Conservation (phyloP, 1,284 basidiomycete genomes). For the Melanopsichium pennsylvanicum region DNA sequence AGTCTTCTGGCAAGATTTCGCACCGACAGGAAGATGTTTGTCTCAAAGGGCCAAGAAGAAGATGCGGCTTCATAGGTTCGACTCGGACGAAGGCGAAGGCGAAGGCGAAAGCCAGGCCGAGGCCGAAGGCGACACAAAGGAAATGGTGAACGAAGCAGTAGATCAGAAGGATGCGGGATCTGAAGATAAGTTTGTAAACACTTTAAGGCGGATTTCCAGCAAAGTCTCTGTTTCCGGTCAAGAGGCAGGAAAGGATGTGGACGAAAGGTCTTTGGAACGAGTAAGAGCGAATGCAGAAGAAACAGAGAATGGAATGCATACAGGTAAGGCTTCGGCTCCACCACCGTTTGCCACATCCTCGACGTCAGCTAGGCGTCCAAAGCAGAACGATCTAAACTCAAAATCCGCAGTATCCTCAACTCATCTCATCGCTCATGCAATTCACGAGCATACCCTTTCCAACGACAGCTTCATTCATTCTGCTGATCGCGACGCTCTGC, state of each 20-base stretch:
- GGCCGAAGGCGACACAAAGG: neutral
- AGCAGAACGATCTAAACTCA: neutral
- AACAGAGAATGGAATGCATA: no score
- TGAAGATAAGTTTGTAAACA: no score
- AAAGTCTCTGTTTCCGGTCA: constrained; percentile 12
- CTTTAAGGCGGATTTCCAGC: no score
- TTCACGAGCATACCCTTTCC: constrained; percentile 7
- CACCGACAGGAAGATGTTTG: neutral
- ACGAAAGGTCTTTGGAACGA: no score
- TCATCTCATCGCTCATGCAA: constrained; percentile 8
- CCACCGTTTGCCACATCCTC: neutral
- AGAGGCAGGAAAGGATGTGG: no score
- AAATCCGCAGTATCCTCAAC: constrained; percentile 1
- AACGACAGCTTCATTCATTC: neutral
- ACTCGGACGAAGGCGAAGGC: constrained; percentile 5
- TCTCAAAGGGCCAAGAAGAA: constrained; percentile 1
- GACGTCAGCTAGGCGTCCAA: neutral
- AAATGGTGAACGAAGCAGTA: no score
- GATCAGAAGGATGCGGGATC: no score
- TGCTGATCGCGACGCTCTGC: neutral
- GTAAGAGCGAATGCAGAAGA: no score
- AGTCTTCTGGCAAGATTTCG: constrained; percentile 27
- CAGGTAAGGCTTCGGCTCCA: no score
- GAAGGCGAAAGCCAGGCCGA: no score
- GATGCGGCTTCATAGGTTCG: constrained; percentile 17